Base-by-base conservation (phyloP, 1,139 yeast genomes). In the Geotrichum histeridarum region DNA sequence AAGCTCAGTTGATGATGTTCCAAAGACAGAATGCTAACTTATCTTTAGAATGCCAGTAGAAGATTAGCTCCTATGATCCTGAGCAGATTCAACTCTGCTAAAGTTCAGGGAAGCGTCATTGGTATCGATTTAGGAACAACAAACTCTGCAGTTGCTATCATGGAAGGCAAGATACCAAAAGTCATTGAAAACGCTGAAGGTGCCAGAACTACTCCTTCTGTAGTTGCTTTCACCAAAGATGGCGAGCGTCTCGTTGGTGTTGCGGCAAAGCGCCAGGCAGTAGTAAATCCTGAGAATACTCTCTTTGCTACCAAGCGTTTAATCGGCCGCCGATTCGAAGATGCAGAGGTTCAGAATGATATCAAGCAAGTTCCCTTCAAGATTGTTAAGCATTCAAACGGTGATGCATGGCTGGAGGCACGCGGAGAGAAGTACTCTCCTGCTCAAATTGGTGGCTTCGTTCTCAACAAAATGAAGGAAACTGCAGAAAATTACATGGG, bases 51-150 rank as follows among this genome's bases (percentile, higher is more conserved):
- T 22, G 32, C 41, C 44, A 36, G 48, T 49, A 38, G 41, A 22
- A 22, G 27, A 22, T 22, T 22, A 5, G 27, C 27, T 3, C 39
- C 51, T 33, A 31, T 45, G 12, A 27, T 52, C 45, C 83, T 86
- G 62, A 94, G 94, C 6, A 71, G 72, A 52, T 62, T 61, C 55
- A 59, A 58, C 51, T 53, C 56, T 38, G 64, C 64, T 53, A 73
- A 73, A 65, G 74, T 73, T 55, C 75, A 72, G 61, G 77, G 77
- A 53, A 80, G 91, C 67, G 56, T 93, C 59, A 91, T 93, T 70
- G 99, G 99, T 80, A 91, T 93, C 71, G 99, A 93, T 78, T 82
- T 93, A 73, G 99, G 99, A 78, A 93, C 98, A 74, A 93, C 98
- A 75, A 93, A 93, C 83, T 93, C 99, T 56, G 98, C 99, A 58